Evolutionary conservation across 441 rosid genomes (phyloP).

Genomic region (Aquilaria agallochum): DNA sequence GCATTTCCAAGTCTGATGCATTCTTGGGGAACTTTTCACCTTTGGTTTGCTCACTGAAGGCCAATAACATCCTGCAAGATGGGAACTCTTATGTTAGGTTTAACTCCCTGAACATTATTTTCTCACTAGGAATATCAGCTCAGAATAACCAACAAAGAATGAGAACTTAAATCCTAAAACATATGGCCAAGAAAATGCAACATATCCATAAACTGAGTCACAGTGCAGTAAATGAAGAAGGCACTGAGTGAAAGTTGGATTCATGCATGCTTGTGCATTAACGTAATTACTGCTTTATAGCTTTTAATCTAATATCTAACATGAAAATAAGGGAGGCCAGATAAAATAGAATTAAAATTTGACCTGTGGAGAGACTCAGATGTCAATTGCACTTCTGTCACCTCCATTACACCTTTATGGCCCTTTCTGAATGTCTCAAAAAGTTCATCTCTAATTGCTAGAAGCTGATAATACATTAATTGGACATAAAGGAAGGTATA

Average conservation of each 20-base stretch:
- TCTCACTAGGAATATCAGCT: not conserved
- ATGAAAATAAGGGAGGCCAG: too few species aligned
- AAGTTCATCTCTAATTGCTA: slow-evolving; percentile 89
- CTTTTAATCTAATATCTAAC: too few species aligned
- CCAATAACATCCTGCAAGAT: slow-evolving; percentile 77
- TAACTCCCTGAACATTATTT: not conserved
- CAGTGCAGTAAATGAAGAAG: too few species aligned
- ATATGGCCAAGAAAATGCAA: not conserved
- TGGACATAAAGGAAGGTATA: slow-evolving; percentile 10
- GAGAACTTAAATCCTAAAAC: not conserved
- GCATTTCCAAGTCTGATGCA: slow-evolving; percentile 91
- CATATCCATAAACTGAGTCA: too few species aligned
- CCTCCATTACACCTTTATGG: slow-evolving; percentile 87
- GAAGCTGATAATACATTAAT: slow-evolving; percentile 49
- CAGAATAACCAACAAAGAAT: too few species aligned
- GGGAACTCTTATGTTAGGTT: slow-evolving; percentile 16
- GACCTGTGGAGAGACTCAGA: slow-evolving; percentile 84
- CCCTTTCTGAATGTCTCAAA: slow-evolving; percentile 95
- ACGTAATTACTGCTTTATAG: too few species aligned
- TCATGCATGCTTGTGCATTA: too few species aligned
- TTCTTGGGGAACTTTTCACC: slow-evolving; percentile 65
- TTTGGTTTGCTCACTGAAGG: slow-evolving; percentile 80
- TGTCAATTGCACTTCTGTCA: slow-evolving; percentile 86
- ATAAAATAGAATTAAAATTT: not conserved
- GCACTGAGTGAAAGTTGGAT: too few species aligned